Base-by-base conservation (phyloP, 306 rosid genomes). In the Ormosia semicastrata region DNA sequence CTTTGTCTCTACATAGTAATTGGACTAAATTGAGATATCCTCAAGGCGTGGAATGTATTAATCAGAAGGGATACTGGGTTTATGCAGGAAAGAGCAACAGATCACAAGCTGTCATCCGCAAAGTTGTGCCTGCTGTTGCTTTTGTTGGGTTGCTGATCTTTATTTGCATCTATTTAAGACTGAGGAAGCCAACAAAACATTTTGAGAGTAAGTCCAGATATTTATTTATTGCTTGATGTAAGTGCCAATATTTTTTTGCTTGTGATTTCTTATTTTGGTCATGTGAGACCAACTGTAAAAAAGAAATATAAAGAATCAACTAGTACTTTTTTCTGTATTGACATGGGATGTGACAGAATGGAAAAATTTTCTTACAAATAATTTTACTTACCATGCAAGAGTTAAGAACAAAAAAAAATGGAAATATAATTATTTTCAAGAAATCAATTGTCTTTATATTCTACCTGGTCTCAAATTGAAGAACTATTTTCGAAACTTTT, bases 101-200 rank as follows among this genome's bases (percentile, higher is more conserved):
- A 49, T 77, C 83, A 41, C 13, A 39, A n/a, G 75, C 49, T 53
- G 40, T 78, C 9, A 75, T 62, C 1, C 34, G 57, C 52, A 36
- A 33, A 58, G 65, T 71, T 46, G 85, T 81, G 70, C 49, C 89
- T 50, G 10, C 65, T 4, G 67, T 44, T 81, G 64, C 76, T 37
- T 81, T 71, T 8, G 58, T 71, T 15, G 69, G 75, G 47, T 71
- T 89, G 15, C 43, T 60, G 13, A 46, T 78, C 52, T 71, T 67
- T 52, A 8, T 83, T 9, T 71, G 46, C 80, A 41, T 87, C 60
- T 83, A 63, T 41, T 66, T 87, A 6, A 56, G 88, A 71, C 18
- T 62, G 57, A 57, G 83, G 57, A 85, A 59, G 79, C 39, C 44
- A 24, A 73, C 17, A 34, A 47, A 53, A 36, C 52, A 71, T 39